phyloP scores from a whole-genome alignment of 768 basidiomycete species.

The Wakefieldia striispora region DNA sequence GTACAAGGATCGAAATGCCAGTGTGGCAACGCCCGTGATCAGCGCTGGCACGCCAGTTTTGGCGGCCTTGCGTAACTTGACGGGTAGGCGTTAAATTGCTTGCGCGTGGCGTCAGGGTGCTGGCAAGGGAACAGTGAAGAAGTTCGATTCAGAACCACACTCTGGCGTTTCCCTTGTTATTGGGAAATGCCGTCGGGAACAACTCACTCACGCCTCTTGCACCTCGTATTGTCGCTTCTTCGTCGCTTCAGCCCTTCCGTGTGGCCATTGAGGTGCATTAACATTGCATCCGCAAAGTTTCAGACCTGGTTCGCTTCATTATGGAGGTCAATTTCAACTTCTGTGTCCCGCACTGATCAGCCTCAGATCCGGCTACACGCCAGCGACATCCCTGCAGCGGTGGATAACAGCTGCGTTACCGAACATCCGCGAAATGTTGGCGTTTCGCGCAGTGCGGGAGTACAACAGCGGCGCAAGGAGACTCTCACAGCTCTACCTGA shows the following conservation, averaged over 20 bases:
- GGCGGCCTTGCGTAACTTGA: no score
- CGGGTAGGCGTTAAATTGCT: no score
- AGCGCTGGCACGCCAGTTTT: no score
- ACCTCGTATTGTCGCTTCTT: slow-evolving; percentile 2
- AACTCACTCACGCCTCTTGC: neutral
- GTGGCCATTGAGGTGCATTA: neutral
- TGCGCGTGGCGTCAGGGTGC: no score
- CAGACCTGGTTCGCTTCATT: neutral
- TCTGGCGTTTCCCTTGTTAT: neutral
- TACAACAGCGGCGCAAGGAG: neutral
- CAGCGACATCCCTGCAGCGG: neutral
- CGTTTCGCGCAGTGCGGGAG: no score
- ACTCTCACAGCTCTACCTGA: slow-evolving; percentile 11
- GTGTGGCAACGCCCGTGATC: no score
- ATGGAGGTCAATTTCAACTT: neutral
- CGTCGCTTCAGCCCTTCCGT: neutral
- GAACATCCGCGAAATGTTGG: neutral
- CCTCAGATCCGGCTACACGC: neutral
- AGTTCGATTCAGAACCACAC: no score
- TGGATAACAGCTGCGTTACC: neutral
- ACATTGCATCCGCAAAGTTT: slow-evolving; percentile 1
- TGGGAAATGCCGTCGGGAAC: neutral
- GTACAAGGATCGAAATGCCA: no score
- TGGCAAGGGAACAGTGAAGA: no score
- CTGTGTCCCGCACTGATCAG: neutral